Evolutionary conservation across 1,139 yeast species (phyloP), one percentile per base, ranked within the genome.

Genomic region (Suhomyces anneliseae): DNA sequence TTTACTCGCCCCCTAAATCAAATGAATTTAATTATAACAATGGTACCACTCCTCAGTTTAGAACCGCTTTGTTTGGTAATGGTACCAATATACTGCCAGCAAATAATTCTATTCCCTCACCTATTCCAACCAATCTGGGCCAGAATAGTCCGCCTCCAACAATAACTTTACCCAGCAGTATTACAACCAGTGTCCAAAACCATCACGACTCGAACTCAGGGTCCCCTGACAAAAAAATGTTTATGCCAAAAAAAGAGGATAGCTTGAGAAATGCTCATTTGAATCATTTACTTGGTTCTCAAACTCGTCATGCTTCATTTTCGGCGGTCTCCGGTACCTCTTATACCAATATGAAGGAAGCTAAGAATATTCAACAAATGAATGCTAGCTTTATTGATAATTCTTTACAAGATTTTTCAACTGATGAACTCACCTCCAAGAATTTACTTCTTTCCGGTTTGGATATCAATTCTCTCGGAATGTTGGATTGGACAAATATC

Each of bases 261-360:
- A 39, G 38, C 8, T 27, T 44, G 35, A 40, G 45, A 3, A 41
- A 38, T 15, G 39, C 46, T 40, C 47, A 41, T 15, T 43, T 48
- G 49, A 47, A 41, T 27, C 54, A 50, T 27, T 47, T 51, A 39
- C 34, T 44, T 29, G 50, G 50, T 7, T 40, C 47, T 7, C 50
- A 47, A 27, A 47, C 50, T 34, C 57, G 96, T 36, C 93, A 87
- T 59, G 85, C 87, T 31, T 89, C 96, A 1, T 90, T 88, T 61
- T 83, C 90, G 6, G 97, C 97, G 0, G 82, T 90, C 1, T 80
- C 89, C 10, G 82, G 90, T 0, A 69, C 79, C 10, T 82, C 95
- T 0, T 90, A 90, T 59, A 77, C 88, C 3, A 79, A 79, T 39
- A 63, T 68, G 39, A 74, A 74, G 53, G 85, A 81, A 35, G 72